Evolutionary conservation across 306 rosid species (phyloP).

Genomic region (cucumber (Cucumis sativus)): DNA sequence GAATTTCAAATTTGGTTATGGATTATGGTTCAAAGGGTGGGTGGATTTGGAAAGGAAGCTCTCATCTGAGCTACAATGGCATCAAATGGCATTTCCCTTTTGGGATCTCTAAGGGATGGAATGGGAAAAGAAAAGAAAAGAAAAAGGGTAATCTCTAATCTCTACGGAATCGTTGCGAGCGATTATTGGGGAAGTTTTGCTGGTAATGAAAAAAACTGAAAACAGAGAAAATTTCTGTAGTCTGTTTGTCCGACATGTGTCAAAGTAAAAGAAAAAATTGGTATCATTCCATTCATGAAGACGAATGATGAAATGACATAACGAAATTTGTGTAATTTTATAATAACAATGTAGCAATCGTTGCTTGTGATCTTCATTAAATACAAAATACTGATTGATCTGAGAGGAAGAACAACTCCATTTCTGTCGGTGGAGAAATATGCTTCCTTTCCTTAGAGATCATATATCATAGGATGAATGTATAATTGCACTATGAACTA

Average conservation of each 20-base stretch:
- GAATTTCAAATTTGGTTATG: neutral
- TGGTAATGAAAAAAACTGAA: neutral
- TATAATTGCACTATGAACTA: too few relatives aligned
- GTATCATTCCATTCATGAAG: neutral
- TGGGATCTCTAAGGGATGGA: neutral
- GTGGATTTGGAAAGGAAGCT: slow-evolving; percentile 21
- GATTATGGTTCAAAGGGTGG: slow-evolving; percentile 14
- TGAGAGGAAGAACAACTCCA: neutral
- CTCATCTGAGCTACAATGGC: slow-evolving; percentile 16
- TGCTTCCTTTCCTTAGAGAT: too few relatives aligned
- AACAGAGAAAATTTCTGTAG: neutral
- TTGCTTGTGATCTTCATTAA: neutral
- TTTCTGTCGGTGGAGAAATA: neutral
- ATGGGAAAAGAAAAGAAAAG: neutral
- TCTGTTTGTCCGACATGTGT: neutral
- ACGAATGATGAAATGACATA: neutral
- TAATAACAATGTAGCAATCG: neutral
- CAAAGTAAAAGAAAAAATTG: neutral
- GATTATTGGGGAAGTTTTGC: neutral
- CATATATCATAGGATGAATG: too few relatives aligned
- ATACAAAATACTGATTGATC: neutral
- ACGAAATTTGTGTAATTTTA: neutral
- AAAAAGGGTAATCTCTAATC: neutral
- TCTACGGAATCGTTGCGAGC: neutral
- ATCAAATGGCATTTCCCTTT: neutral